Evolutionary conservation across 2,329 filamentous ascomycete species (phyloP), one percentile per base, ranked within the genome.

Genomic region (Lasiodiplodia theobromae): DNA sequence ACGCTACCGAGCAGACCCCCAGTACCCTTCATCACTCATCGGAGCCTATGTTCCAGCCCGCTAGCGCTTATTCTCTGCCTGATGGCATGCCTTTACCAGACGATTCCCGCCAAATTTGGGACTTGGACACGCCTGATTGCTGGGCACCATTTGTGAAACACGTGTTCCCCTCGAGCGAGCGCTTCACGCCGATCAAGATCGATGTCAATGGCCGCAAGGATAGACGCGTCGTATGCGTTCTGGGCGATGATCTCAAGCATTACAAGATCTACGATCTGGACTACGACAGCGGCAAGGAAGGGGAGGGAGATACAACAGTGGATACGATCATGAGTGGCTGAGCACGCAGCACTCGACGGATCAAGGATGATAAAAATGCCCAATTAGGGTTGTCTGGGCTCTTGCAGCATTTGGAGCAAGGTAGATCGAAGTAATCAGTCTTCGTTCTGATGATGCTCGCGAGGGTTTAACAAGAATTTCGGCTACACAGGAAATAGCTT

Each of bases 211-310:
- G 87, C 23, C 78, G 86, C 12, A 83, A 83, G 68, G 84, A 83
- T 0, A 79, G 86, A 71, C 77, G 85, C 69, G 83, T 85, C 3
- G 79, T 87, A 23, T 83, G 87, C 65, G 84, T 89, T 34, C 74
- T 89, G 69, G 87, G 86, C 54, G 81, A 84, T 34, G 84, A 86
- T 73, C 77, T 80, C 44, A 80, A 84, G 73, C 82, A 85, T 69
- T 89, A 87, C 76, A 81, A 84, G 58, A 83, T 89, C 16, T 77
- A 88, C 69, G 87, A 89, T 75, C 73, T 89, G 71, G 87, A 82
- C 75, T 68, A 68, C 21, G 69, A 66, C 16, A 51, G 34, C 25
- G 57, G 40, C 14, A 58, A 57, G 38, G 66, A 66, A 16, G 69
- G 67, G 21, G 66, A 68, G 37, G 66, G 57, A 23, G 66, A 68